Conservation (phyloP, 305 asterid species). For the Rubia balearica region DNA sequence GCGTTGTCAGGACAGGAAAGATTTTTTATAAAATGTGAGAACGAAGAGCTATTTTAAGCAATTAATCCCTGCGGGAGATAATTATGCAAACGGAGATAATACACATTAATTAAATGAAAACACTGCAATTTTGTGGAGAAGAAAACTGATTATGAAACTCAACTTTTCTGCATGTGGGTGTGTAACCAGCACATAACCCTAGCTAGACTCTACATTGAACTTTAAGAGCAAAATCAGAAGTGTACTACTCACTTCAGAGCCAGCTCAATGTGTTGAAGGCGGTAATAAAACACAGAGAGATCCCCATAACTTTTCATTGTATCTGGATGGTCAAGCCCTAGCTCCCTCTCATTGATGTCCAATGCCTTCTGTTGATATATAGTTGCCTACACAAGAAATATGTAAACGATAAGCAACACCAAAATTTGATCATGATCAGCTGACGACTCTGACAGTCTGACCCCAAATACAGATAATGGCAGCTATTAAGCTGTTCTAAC, state of each 20-base stretch:
- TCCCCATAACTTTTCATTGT: constrained; percentile 99
- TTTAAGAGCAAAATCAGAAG: constrained; percentile 17
- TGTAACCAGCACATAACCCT: not conserved
- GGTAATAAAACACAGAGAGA: constrained; percentile 95
- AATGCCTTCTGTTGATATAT: constrained; percentile 97
- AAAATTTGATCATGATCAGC: not conserved
- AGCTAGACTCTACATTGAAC: not conserved
- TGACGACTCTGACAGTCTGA: no score
- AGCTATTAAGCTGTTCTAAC: no score
- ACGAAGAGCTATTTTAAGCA: not conserved
- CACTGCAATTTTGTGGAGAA: not conserved
- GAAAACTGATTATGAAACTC: not conserved
- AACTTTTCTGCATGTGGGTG: no score
- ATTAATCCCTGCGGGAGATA: not conserved
- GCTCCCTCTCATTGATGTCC: constrained; percentile 97
- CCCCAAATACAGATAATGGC: no score
- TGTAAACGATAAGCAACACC: constrained; percentile 14
- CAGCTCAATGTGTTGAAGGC: constrained; percentile 97
- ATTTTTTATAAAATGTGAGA: not conserved
- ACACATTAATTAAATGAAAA: not conserved
- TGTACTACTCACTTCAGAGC: constrained; percentile 74
- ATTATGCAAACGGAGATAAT: no score
- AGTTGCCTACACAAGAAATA: constrained; percentile 61
- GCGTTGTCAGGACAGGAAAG: not conserved
- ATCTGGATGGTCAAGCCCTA: constrained; percentile 99